Conservation (phyloP, 805 yeast genomes). For the Cyberlindnera samutprakarnensis region DNA sequence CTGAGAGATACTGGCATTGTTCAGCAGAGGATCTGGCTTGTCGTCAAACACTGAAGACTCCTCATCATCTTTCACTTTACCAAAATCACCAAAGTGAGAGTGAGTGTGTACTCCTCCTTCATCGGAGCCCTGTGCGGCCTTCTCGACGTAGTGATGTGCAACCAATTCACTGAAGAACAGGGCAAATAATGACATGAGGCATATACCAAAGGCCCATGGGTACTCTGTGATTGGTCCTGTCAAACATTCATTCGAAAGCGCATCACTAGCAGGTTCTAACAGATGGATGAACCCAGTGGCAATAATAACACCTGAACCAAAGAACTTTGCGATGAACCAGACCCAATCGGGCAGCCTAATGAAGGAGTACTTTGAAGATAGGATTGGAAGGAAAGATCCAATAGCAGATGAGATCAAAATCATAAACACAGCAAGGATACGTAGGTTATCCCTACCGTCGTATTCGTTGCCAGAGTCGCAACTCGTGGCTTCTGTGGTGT, state of each 20-base stretch:
- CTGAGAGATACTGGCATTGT: no score
- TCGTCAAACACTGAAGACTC: constrained; percentile 12
- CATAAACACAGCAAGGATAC: constrained; percentile 60
- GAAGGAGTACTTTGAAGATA: constrained; percentile 51
- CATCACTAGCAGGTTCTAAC: constrained; percentile 59
- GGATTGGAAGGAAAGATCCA: constrained; percentile 56
- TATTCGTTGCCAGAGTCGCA: constrained; percentile 39
- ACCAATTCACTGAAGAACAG: constrained; percentile 43
- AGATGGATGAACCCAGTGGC: constrained; percentile 78
- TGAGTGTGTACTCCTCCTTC: constrained; percentile 42
- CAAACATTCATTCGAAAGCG: constrained; percentile 48
- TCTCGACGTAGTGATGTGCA: constrained; percentile 35
- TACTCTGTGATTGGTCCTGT: constrained; percentile 50
- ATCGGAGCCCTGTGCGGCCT: constrained; percentile 20
- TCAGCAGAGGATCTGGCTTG: constrained; percentile 4
- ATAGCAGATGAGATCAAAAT: constrained; percentile 48
- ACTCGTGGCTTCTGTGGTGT: constrained; percentile 20
- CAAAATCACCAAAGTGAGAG: constrained; percentile 45
- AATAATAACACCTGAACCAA: constrained; percentile 79
- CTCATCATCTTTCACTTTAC: constrained; percentile 10
- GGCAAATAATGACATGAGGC: constrained; percentile 36
- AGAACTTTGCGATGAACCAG: constrained; percentile 63
- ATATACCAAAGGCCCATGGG: constrained; percentile 52
- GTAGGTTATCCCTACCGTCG: constrained; percentile 30
- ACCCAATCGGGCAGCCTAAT: constrained; percentile 53